Evolutionary conservation across 192 early-diverging fungal species (phyloP), one percentile per base, ranked within the genome.

Genomic region (Umbelopsis sp.): DNA sequence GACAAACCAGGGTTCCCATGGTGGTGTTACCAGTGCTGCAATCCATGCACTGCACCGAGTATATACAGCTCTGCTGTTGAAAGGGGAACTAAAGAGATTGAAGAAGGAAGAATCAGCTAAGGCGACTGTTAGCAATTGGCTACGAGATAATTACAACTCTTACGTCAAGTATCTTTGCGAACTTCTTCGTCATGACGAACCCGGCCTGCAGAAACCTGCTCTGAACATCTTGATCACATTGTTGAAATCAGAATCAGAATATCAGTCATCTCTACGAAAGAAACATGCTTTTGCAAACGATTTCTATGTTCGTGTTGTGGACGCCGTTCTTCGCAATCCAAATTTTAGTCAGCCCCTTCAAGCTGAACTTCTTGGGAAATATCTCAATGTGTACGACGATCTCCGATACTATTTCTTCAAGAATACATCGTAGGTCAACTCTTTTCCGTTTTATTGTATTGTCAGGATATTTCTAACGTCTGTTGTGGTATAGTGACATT

Each of bases 401-500:
- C 76, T 97, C 47, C 85, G 93, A 73, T 87, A 87, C 71, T 94
- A 94, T 77, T 96, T 95, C 75, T 89, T 86, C 77, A 92, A 90
- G 75, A 80, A 89, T 73, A 69, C 87, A 7, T 73, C 79, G 79
- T 82, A 79, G 53, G 81, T 87, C 4, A 5, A 6, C 4, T 73
- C 34, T 21, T 75, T 45, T 21, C 24, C 24, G 26, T 32, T 0
- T 17, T 10, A 1, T 20, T 21, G 29, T 24, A 11, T 49, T 22
- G 12, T 20, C 53, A 34, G 10, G 9, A 21, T 14, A 17, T 5
- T 6, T 7, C 38, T 45, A 41, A 52, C 10, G 20, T 14, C 16
- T 24, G 5, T 9, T 22, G n/a, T 68, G n/a, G 36, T 54, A 24
- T 44, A 74, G 73, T n/a, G 71, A 71, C 3, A 53, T 77, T 31